A percentile compares a stretch with the other conserved stretches of the same genome.
Evolutionary conservation across 1,284 basidiomycete species (phyloP).

Genomic region (Cystobasidiaceae sp.): DNA sequence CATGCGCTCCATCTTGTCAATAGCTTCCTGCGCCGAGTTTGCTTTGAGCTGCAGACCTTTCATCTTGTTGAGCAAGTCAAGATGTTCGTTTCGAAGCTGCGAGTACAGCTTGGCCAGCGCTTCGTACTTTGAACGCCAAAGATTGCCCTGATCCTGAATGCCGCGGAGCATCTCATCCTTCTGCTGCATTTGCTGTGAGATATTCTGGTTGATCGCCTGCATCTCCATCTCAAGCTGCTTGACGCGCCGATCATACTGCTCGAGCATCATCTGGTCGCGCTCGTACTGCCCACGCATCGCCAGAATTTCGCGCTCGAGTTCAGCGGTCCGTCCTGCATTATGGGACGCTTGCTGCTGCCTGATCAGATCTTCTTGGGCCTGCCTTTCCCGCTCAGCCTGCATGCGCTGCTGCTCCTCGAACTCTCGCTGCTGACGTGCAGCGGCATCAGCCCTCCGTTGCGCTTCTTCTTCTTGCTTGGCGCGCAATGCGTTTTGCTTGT

Average conservation of each 20-base stretch:
- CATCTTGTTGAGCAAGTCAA: constrained; percentile 95
- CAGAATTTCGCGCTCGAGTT: constrained; percentile 85
- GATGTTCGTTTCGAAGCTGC: constrained; percentile 91
- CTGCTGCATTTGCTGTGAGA: constrained; percentile 78
- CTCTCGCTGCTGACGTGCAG: constrained; percentile 76
- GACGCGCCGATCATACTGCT: constrained; percentile 97
- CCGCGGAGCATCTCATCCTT: constrained; percentile 96
- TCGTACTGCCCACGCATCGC: constrained; percentile 96
- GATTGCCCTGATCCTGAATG: constrained; percentile 90
- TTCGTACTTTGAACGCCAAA: constrained; percentile 99
- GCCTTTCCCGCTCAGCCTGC: constrained; percentile 80
- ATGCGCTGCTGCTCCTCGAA: constrained; percentile 85
- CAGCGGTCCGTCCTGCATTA: constrained; percentile 53
- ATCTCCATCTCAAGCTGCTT: constrained; percentile 94
- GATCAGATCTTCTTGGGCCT: constrained; percentile 78
- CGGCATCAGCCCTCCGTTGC: constrained; percentile 65
- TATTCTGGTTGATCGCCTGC: constrained; percentile 67
- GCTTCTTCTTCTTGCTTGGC: constrained; percentile 79
- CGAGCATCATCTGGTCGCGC: constrained; percentile 93
- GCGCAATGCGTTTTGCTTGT: constrained; percentile 78
- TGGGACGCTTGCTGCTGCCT: constrained; percentile 64
- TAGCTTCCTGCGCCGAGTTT: constrained; percentile 96
- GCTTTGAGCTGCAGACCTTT: constrained; percentile 98
- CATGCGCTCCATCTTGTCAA: constrained; percentile 99
- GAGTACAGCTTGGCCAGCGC: constrained; percentile 97